Percentiles rank a stretch among this genome's conserved stretches.
phyloP scores from a whole-genome alignment of 2,329 filamentous ascomycete species.

The Neofusicoccum ribis region DNA sequence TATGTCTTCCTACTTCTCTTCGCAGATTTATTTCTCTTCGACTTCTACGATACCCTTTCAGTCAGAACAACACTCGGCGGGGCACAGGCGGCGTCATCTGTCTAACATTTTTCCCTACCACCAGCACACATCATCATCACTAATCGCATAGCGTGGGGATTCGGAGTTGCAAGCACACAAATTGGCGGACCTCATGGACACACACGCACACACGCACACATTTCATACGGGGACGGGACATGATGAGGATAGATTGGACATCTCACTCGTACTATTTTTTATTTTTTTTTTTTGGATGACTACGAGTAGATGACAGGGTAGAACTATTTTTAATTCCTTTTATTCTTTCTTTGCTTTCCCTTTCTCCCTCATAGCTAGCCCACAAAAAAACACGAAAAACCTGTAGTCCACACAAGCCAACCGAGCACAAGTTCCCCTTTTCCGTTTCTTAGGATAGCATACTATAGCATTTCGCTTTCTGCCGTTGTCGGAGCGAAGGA shows the following conservation, averaged over 20 bases:
- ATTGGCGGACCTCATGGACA: slow-evolving; percentile 13
- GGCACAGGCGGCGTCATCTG: slow-evolving; percentile 18
- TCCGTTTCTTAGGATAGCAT: neutral
- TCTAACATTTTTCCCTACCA: slow-evolving; percentile 9
- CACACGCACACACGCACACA: neutral
- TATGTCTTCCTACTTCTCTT: slow-evolving; percentile 6
- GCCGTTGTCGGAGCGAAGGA: neutral
- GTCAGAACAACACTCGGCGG: slow-evolving; percentile 16
- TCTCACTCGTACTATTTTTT: neutral
- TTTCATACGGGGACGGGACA: slow-evolving; percentile 5
- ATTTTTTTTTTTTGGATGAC: neutral
- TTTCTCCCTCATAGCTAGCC: neutral
- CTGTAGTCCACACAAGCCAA: neutral
- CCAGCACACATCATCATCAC: slow-evolving; percentile 11
- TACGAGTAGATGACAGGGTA: slow-evolving; percentile 17
- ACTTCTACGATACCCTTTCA: slow-evolving; percentile 18
- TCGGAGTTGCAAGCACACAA: slow-evolving; percentile 15
- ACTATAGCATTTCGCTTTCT: neutral
- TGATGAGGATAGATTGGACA: slow-evolving; percentile 17
- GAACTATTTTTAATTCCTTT: slow-evolving; percentile 14
- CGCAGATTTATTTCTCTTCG: slow-evolving; percentile 6
- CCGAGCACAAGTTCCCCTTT: neutral
- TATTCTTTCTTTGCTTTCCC: neutral
- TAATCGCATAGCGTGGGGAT: slow-evolving; percentile 18
- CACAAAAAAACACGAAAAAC: neutral